Evolutionary conservation across 352 stramenopile species (phyloP).

Genomic region (Pythium rishiriense): DNA sequence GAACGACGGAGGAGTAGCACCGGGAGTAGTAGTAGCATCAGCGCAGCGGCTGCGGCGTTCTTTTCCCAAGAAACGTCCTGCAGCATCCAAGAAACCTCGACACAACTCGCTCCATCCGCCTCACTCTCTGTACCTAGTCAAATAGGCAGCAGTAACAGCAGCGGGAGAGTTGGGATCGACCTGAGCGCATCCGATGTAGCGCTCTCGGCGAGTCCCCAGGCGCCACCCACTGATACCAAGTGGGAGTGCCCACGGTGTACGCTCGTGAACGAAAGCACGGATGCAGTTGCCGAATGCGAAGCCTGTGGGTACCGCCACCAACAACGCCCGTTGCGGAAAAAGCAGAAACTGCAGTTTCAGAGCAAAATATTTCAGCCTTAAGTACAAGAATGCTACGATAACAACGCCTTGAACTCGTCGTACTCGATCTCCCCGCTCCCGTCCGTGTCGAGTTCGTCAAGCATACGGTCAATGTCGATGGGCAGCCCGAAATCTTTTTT

Average conservation of each 20-base stretch:
- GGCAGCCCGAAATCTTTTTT: conserved; percentile 96
- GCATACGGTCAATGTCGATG: conserved; percentile 96
- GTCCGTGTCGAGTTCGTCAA: conserved; percentile 95
- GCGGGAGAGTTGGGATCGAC: neutral
- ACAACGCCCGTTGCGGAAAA: conserved; percentile 45
- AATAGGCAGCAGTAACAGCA: neutral
- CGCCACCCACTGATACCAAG: conserved; percentile 10
- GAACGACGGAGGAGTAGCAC: conserved; percentile 14
- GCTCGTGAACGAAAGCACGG: conserved; percentile 65
- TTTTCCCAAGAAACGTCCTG: conserved; percentile 16
- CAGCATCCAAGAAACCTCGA: conserved; percentile 23
- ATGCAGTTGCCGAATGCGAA: conserved; percentile 46
- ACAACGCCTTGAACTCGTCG: conserved; percentile 94
- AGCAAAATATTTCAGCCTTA: conserved; percentile 71
- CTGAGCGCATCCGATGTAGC: neutral
- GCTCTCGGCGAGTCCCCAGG: neutral
- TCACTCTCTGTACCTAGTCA: conserved; percentile 7
- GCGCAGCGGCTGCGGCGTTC: neutral
- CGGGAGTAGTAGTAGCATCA: neutral
- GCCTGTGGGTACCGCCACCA: conserved; percentile 70
- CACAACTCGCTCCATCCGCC: conserved; percentile 15
- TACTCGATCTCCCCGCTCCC: conserved; percentile 95
- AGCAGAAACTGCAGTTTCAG: conserved; percentile 75
- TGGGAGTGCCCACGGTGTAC: conserved; percentile 82
- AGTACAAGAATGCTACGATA: conserved; percentile 43